Evolutionary conservation across 108 stramenopile species (phyloP).

Genomic region (Cyclotella baltica): DNA sequence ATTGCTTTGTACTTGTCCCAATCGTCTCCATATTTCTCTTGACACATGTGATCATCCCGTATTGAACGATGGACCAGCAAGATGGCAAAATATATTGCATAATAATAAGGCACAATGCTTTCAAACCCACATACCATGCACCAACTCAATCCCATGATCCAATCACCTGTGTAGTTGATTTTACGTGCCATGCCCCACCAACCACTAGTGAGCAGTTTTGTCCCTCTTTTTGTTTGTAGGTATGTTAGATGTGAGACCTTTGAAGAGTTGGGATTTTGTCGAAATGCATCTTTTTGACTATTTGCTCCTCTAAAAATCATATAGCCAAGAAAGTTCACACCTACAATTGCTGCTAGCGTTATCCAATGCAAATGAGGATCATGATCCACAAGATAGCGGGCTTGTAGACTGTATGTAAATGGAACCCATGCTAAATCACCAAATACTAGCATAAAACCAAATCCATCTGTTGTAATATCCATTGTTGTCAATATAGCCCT

Average conservation of each 20-base stretch:
- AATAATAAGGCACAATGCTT: conserved; percentile 94
- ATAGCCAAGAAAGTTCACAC: conserved; percentile 81
- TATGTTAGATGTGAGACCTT: conserved; percentile 68
- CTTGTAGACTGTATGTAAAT: conserved; percentile 94
- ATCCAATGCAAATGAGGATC: conserved; percentile 76
- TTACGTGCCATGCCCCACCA: conserved; percentile 99
- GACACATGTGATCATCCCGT: conserved; percentile 95
- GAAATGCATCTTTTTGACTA: conserved; percentile 95
- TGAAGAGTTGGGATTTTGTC: conserved; percentile 83
- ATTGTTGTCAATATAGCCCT: conserved; percentile 96
- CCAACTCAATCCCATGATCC: conserved; percentile 98
- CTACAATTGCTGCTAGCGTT: conserved; percentile 63
- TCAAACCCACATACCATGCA: conserved; percentile 93
- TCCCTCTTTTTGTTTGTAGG: conserved; percentile 88
- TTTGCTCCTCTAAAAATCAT: conserved; percentile 94
- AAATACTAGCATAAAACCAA: conserved; percentile 98
- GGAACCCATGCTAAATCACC: conserved; percentile 99
- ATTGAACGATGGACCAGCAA: conserved; percentile 96
- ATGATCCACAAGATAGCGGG: conserved; percentile 91
- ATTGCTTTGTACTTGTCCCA: conserved; percentile 93
- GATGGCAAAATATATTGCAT: conserved; percentile 95
- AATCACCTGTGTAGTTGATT: conserved; percentile 99
- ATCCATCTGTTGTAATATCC: conserved; percentile 99
- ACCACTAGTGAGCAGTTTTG: conserved; percentile 89
- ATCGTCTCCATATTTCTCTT: conserved; percentile 95